Evolutionary conservation across 345 rosid species (phyloP).

Genomic region (Acer saccharum): DNA sequence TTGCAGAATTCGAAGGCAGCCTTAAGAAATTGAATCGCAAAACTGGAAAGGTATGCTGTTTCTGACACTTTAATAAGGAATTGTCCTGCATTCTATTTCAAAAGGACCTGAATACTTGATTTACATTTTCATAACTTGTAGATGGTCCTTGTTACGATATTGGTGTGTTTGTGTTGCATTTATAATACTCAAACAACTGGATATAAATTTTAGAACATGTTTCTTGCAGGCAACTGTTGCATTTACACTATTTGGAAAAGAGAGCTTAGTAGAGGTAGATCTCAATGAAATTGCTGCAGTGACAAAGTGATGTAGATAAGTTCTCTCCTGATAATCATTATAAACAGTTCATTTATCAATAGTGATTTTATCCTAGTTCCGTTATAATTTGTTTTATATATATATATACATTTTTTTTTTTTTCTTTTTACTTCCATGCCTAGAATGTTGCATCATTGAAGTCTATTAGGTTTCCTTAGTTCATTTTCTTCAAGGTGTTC

Average conservation of each 20-base stretch:
- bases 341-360: constrained; percentile 16
- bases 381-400: neutral
- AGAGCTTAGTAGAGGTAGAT: constrained; percentile 76
- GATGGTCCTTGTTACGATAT: neutral
- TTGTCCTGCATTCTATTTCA: neutral
- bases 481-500: neutral
- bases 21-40: constrained; percentile 72
- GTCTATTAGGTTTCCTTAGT: neutral
- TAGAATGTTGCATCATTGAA: neutral
- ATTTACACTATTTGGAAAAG: constrained; percentile 83
- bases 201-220: neutral
- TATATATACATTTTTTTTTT: no score
- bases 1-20: constrained; percentile 73
- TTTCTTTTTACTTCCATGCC: neutral
- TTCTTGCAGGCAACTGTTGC: constrained; percentile 83
- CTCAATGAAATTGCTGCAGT: constrained; percentile 68
- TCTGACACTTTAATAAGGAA: constrained; percentile 1
- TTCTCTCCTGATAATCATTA: constrained; percentile 21
- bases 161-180: neutral
- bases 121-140: neutral
- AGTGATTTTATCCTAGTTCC: neutral
- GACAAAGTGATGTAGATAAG: constrained; percentile 34
- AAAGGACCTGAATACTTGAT: neutral
- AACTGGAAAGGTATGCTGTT: constrained; percentile 61
- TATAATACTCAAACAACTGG: neutral